Conservation (phyloP, 2,329 filamentous ascomycete genomes). For the Claviceps arundinis region DNA sequence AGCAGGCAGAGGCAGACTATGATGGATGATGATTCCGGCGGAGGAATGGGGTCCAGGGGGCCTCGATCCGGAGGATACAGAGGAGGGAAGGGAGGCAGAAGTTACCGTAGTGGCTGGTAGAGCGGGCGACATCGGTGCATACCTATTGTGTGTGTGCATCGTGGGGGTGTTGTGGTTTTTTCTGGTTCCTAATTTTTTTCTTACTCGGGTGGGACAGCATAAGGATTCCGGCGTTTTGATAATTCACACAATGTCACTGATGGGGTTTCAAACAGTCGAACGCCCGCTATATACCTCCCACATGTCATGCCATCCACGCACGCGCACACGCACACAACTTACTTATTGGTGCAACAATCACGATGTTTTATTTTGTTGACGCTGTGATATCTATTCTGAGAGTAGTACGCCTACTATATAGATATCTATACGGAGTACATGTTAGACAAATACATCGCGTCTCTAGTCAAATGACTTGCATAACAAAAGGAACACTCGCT, state of each 20-base stretch:
- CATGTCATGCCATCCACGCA: not conserved
- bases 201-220: not conserved
- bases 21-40: slow-evolving; percentile 32
- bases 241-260: not conserved
- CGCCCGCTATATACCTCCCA: not conserved
- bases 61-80: slow-evolving; percentile 42
- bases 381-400: not conserved
- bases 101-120: slow-evolving; percentile 38
- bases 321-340: not conserved
- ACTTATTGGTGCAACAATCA: not conserved
- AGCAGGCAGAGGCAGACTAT: slow-evolving; percentile 43
- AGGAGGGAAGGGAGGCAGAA: slow-evolving; percentile 36
- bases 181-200: not conserved
- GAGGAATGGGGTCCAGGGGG: slow-evolving; percentile 26
- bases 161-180: not conserved
- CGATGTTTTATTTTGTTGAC: not conserved
- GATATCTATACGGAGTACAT: not conserved
- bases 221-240: not conserved
- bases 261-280: too few relatives aligned
- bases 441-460: not conserved
- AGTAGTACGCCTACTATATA: not conserved
- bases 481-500: not conserved
- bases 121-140: not conserved
- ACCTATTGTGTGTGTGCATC: not conserved
- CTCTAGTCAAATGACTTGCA: too few relatives aligned